Percentiles rank a stretch among this genome's conserved stretches.
Conservation (phyloP, 1,284 basidiomycete genomes). For the Sanguinoderma infundibulare region DNA sequence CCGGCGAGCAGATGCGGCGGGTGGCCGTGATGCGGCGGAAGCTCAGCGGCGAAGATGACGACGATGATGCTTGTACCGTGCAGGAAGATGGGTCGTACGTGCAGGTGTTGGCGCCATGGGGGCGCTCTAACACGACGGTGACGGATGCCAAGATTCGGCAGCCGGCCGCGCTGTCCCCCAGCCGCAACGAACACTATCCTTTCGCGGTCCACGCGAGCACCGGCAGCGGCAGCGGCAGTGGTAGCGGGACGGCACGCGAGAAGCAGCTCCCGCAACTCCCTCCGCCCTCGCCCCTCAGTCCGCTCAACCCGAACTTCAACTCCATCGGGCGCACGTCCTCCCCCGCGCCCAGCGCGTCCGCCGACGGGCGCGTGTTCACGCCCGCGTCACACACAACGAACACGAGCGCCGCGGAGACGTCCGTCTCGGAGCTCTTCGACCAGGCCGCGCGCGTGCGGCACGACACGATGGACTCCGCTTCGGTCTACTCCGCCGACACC, state of each 20-base stretch:
- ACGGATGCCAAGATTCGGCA: conserved; percentile 1
- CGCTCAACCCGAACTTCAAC: neutral
- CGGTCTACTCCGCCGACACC: conserved; percentile 8
- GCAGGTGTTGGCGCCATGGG: neutral
- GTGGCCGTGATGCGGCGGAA: conserved; percentile 1
- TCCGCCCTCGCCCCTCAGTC: neutral
- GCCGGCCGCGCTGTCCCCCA: neutral
- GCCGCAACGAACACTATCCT: neutral
- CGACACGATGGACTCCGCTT: conserved; percentile 9
- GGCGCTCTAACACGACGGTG: neutral
- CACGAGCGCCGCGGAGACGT: conserved; percentile 1
- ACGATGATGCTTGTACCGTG: neutral
- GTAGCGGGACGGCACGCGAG: neutral
- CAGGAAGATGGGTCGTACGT: neutral
- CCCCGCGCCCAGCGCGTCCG: neutral
- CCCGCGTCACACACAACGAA: conserved; percentile 8
- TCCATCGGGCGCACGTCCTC: neutral
- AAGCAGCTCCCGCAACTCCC: neutral
- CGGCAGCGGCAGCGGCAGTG: neutral
- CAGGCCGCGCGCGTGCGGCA: neutral
- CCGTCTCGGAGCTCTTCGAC: conserved; percentile 8
- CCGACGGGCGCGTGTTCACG: conserved; percentile 2
- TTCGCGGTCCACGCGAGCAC: neutral
- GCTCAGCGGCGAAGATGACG: neutral
- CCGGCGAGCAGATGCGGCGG: neutral